Percentiles rank a stretch among this genome's conserved stretches.
Conservation (phyloP, 352 stramenopile genomes). For the Phytophthora fragariae region DNA sequence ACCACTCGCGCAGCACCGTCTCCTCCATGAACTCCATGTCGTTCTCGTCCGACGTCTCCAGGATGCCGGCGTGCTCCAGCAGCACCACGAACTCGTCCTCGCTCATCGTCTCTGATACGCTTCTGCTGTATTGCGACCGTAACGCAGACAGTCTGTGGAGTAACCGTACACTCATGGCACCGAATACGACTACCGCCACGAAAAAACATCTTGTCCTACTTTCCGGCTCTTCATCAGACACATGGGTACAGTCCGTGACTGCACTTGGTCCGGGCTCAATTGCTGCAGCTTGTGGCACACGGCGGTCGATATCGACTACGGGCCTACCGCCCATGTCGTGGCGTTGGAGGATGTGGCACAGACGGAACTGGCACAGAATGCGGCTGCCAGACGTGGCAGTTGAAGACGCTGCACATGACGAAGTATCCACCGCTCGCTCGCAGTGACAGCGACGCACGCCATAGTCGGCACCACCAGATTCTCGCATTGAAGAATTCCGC, state of each 20-base stretch:
- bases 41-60: conserved; percentile 74
- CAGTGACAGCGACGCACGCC: conserved; percentile 20
- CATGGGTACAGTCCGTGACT: conserved; percentile 28
- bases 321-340: not conserved
- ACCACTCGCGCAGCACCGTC: conserved; percentile 70
- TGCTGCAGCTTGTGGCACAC: conserved; percentile 1
- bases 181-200: not conserved
- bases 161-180: not conserved
- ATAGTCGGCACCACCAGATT: conserved; percentile 3
- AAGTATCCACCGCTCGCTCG: not conserved
- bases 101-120: conserved; percentile 54
- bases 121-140: not conserved
- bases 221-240: conserved; percentile 9
- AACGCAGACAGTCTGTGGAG: conserved; percentile 11
- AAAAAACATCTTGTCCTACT: conserved; percentile 19
- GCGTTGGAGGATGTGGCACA: conserved; percentile 6
- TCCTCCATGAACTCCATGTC: conserved; percentile 79
- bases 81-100: conserved; percentile 90
- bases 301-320: not conserved
- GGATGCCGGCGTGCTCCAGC: conserved; percentile 79
- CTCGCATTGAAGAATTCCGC: conserved; percentile 4
- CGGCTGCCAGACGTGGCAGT: not conserved
- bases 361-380: not conserved
- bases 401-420: conserved; percentile 7
- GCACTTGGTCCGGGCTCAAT: conserved; percentile 4